phyloP scores from a whole-genome alignment of 371 early-diverging fungal genomes.

The Zychaea mexicana region DNA sequence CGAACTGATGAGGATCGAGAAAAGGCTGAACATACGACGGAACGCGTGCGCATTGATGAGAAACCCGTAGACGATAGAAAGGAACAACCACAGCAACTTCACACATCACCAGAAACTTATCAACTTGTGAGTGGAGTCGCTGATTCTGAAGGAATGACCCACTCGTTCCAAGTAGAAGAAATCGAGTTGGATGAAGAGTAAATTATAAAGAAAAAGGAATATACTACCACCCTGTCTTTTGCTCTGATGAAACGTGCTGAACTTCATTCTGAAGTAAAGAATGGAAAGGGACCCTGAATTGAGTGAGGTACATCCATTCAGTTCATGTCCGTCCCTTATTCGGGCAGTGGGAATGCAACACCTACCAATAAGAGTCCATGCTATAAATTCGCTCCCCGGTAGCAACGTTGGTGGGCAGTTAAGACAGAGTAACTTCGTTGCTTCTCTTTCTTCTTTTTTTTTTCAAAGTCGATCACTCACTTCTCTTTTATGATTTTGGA shows the following conservation, averaged over 20 bases:
- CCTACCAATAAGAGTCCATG: neutral
- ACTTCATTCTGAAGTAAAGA: too few species aligned
- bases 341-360: neutral
- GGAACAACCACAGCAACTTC: slow-evolving; percentile 9
- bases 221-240: neutral
- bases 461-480: neutral
- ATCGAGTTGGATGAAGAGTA: slow-evolving; percentile 33
- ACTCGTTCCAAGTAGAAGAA: slow-evolving; percentile 34
- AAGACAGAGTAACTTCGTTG: neutral
- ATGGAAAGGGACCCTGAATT: too few species aligned
- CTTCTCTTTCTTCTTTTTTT: neutral
- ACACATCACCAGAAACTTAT: slow-evolving; percentile 15
- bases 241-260: neutral
- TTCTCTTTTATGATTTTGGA: slow-evolving; percentile 24
- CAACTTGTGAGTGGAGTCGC: slow-evolving; percentile 44
- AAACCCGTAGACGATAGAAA: neutral
- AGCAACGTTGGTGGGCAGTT: too few species aligned
- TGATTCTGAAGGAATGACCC: slow-evolving; percentile 35
- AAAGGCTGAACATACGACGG: slow-evolving; percentile 10
- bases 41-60: neutral
- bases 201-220: too few species aligned
- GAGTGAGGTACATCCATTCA: too few species aligned
- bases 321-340: too few species aligned
- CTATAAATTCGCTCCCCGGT: neutral
- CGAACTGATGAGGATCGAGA: slow-evolving; percentile 13